phyloP scores from a whole-genome alignment of 2,329 filamentous ascomycete genomes.

The Xylariaceae sp. region DNA sequence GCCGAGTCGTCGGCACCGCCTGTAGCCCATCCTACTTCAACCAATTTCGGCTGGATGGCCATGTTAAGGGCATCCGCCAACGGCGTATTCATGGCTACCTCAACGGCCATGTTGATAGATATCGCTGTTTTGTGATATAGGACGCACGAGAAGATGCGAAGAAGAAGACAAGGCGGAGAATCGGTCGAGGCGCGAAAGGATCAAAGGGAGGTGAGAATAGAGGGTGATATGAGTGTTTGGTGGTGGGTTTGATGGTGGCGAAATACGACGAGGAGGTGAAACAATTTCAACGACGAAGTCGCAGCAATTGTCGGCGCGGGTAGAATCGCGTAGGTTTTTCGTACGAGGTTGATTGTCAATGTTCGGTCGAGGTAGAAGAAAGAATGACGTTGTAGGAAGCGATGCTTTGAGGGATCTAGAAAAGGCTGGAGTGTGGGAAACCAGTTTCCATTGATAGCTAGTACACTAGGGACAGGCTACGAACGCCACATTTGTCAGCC shows the following conservation, averaged over 20 bases:
- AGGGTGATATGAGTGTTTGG: constrained; percentile 10
- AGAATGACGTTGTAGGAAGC: constrained; percentile 28
- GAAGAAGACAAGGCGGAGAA: constrained; percentile 1
- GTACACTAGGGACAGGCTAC: not conserved
- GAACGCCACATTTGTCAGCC: not conserved
- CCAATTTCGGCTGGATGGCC: constrained; percentile 86
- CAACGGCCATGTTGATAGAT: constrained; percentile 68
- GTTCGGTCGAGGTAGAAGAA: constrained; percentile 6
- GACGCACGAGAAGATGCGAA: not conserved
- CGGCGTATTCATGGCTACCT: constrained; percentile 76
- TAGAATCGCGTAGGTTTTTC: not conserved
- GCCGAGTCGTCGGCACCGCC: constrained; percentile 77
- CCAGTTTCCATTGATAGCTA: constrained; percentile 17
- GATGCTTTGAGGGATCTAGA: constrained; percentile 20
- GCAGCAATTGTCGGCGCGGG: not conserved
- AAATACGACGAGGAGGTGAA: constrained; percentile 4
- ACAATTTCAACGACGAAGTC: not conserved
- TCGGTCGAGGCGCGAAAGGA: constrained; percentile 3
- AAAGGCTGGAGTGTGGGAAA: constrained; percentile 21
- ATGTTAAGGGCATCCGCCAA: constrained; percentile 81
- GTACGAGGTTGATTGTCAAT: not conserved
- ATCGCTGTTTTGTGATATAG: not conserved
- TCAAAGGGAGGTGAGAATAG: constrained; percentile 16
- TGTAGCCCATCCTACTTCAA: constrained; percentile 90
- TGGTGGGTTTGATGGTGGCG: constrained; percentile 17